Conservation (phyloP, 2,329 filamentous ascomycete species). For the Trichoderma asperellum region DNA sequence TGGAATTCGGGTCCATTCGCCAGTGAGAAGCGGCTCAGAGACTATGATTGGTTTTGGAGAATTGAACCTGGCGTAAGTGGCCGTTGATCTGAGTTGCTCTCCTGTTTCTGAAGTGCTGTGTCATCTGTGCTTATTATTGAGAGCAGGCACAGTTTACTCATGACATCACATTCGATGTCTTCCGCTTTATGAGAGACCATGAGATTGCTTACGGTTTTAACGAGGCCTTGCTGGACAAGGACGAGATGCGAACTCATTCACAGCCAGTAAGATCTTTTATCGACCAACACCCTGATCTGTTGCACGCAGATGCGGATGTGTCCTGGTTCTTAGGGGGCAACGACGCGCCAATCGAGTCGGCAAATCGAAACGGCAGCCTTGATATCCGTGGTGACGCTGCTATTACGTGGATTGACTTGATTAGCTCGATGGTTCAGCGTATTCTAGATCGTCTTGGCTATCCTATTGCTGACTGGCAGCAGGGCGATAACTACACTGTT, state of each 20-base stretch:
- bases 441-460: slow-evolving; percentile 29
- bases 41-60: slow-evolving; percentile 64
- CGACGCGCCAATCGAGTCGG: slow-evolving; percentile 5
- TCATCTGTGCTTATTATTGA: background rate
- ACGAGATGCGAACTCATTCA: slow-evolving; percentile 50
- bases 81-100: too few species aligned
- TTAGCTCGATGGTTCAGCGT: slow-evolving; percentile 32
- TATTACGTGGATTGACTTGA: background rate
- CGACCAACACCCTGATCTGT: slow-evolving; percentile 47
- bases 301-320: slow-evolving; percentile 54
- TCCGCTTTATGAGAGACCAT: slow-evolving; percentile 82
- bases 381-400: background rate
- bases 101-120: background rate
- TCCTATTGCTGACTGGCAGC: slow-evolving; percentile 25
- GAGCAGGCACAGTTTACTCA: slow-evolving; percentile 58
- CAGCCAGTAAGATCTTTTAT: slow-evolving; percentile 52
- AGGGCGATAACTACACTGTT: slow-evolving; percentile 27
- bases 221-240: slow-evolving; percentile 52
- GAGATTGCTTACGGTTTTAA: slow-evolving; percentile 77
- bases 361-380: background rate
- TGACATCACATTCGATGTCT: slow-evolving; percentile 79
- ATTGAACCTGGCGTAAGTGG: slow-evolving; percentile 62
- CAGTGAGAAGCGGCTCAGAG: slow-evolving; percentile 69
- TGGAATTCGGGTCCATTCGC: slow-evolving; percentile 88
- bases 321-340: slow-evolving; percentile 49